These are phyloP conservation scores for Dendrostoma leiphaemia DNA, from an alignment of 2,329 filamentous ascomycete genomes.

Conservation along the genomic window DNA sequence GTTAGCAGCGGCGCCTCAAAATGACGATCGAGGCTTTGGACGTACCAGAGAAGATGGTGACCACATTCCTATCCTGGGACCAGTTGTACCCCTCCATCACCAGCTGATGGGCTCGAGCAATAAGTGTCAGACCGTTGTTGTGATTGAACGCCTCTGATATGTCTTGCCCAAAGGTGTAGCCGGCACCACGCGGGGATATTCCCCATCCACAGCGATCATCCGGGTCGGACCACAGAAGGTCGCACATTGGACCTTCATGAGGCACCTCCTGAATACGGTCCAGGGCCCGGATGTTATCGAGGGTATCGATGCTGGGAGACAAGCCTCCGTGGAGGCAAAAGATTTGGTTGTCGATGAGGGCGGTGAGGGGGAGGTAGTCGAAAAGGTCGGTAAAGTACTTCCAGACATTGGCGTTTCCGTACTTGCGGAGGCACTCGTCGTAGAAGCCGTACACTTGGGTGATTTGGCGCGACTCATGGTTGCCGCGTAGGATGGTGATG, in stretches of 20 bases:
- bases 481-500: conserved; percentile 97
- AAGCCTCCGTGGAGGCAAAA: conserved; percentile 97
- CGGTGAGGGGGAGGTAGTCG: conserved; percentile 95
- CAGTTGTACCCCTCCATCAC: conserved; percentile 99
- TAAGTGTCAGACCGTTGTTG: conserved; percentile 94
- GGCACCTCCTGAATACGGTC: conserved; percentile 98
- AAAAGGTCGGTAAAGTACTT: conserved; percentile 99
- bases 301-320: conserved; percentile 91
- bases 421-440: conserved; percentile 97
- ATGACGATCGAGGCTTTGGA: too few species aligned
- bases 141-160: conserved; percentile 99
- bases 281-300: conserved; percentile 91
- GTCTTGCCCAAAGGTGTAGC: conserved; percentile 94
- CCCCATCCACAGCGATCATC: conserved; percentile 97
- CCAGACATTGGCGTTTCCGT: conserved; percentile 98
- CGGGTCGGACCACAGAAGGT: conserved; percentile 95
- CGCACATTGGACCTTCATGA: conserved; percentile 97
- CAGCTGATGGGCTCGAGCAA: conserved; percentile 94
- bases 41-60: conserved; percentile 95
- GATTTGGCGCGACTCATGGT: conserved; percentile 98
- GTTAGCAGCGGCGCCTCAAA: too few species aligned
- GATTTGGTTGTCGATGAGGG: conserved; percentile 98
- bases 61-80: conserved; percentile 97
- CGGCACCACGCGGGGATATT: conserved; percentile 89
- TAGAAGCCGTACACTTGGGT: conserved; percentile 99